These are phyloP conservation scores for Vigna angularis DNA, from an alignment of 306 rosid species.

Conservation along the genomic window DNA sequence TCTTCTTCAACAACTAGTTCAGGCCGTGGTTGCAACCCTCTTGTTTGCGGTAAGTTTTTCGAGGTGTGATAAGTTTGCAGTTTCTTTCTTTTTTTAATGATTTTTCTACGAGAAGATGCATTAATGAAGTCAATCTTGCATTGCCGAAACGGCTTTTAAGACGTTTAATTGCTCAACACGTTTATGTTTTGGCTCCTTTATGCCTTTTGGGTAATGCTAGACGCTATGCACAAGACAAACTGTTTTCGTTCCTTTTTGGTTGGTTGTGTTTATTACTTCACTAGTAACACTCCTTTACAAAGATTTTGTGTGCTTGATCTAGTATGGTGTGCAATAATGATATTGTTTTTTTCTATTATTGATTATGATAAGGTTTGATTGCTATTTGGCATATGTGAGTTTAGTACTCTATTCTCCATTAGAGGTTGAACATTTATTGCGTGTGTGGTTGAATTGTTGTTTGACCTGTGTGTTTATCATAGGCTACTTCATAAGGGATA, in stretches of 20 bases:
- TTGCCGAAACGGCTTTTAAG: conserved; percentile 26
- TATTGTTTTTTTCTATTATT: neutral
- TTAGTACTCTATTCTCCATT: neutral
- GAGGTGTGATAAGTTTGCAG: neutral
- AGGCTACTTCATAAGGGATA: conserved; percentile 1
- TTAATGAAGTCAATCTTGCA: conserved; percentile 21
- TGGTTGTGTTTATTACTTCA: conserved; percentile 11
- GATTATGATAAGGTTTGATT: conserved; percentile 29
- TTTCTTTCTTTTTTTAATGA: neutral
- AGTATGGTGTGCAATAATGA: neutral
- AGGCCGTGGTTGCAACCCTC: conserved; percentile 82
- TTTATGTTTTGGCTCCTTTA: conserved; percentile 24
- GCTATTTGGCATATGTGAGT: conserved; percentile 6
- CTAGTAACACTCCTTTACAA: conserved; percentile 1
- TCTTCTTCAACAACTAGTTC: conserved; percentile 83
- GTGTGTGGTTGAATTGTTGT: conserved; percentile 15
- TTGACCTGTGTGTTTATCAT: conserved; percentile 11
- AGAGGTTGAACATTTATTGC: conserved; percentile 9
- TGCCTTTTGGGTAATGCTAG: conserved; percentile 26
- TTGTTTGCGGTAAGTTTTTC: conserved; percentile 71
- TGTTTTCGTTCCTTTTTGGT: neutral
- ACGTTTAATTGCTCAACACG: conserved; percentile 29
- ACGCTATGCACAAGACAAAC: neutral
- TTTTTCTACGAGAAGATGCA: neutral
- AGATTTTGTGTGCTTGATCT: conserved; percentile 2